phyloP scores from a whole-genome alignment of 208 protist species.

The Trypanosoma vivax region DNA sequence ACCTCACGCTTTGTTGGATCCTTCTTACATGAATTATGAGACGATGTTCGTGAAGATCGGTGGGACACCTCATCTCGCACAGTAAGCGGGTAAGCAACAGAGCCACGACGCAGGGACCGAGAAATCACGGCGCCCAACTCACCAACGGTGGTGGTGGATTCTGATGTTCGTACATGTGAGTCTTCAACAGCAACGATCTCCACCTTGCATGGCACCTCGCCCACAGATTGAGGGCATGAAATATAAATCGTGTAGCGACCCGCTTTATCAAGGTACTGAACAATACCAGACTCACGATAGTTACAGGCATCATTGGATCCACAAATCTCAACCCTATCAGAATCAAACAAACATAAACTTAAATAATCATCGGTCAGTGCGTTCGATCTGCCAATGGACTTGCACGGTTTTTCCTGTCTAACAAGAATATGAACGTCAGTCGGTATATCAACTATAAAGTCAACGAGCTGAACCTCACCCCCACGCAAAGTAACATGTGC shows the following conservation, averaged over 20 bases:
- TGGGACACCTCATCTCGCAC: slow-evolving; percentile 61
- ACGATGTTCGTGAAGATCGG: slow-evolving; percentile 53
- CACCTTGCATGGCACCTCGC: slow-evolving; percentile 50
- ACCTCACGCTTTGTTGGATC: slow-evolving; percentile 22
- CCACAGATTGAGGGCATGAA: slow-evolving; percentile 41
- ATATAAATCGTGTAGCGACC: slow-evolving; percentile 66
- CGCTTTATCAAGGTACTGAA: slow-evolving; percentile 41
- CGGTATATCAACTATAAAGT: slow-evolving; percentile 69
- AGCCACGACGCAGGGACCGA: slow-evolving; percentile 51
- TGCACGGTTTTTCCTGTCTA: slow-evolving; percentile 68
- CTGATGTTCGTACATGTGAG: slow-evolving; percentile 58
- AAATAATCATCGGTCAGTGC: slow-evolving; percentile 67
- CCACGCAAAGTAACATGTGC: slow-evolving; percentile 44
- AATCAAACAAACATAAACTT: slow-evolving; percentile 65
- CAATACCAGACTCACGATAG: slow-evolving; percentile 71
- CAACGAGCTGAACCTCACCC: slow-evolving; percentile 45
- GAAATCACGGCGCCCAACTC: slow-evolving; percentile 50
- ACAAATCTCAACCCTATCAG: slow-evolving; percentile 45
- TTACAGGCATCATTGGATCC: slow-evolving; percentile 44
- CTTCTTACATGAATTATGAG: slow-evolving; percentile 51
- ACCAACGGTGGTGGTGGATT: too few relatives aligned
- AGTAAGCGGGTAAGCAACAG: slow-evolving; percentile 60
- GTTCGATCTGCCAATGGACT: slow-evolving; percentile 35
- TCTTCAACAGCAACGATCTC: slow-evolving; percentile 52
- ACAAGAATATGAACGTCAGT: slow-evolving; percentile 77